Percentiles rank a stretch among this genome's conserved stretches.
Conservation (phyloP, 805 yeast species). For the Pichia nakasei region DNA sequence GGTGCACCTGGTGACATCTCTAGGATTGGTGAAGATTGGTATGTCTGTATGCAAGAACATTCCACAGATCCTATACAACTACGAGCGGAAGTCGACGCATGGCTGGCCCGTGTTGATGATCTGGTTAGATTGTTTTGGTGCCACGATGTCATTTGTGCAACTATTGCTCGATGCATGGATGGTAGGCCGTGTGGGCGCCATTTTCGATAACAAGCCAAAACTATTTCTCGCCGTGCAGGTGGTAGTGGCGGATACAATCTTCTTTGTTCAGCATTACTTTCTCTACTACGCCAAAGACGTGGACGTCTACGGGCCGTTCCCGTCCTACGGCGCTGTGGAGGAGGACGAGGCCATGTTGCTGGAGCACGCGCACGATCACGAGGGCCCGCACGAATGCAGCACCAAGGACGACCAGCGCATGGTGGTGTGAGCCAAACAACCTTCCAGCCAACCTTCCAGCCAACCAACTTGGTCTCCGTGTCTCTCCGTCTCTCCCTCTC, state of each 20-base stretch:
- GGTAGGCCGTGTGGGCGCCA: constrained; percentile 16
- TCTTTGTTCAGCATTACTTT: constrained; percentile 27
- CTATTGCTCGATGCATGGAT: constrained; percentile 23
- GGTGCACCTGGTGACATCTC: constrained; percentile 25
- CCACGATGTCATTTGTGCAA: constrained; percentile 23
- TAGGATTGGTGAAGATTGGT: constrained; percentile 26
- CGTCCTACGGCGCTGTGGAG: no score
- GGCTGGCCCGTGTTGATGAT: constrained; percentile 31
- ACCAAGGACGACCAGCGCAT: no score
- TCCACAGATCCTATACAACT: constrained; percentile 28
- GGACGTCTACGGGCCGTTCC: no score
- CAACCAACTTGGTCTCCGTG: no score
- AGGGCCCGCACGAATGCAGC: no score
- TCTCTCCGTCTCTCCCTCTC: no score
- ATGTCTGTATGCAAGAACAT: constrained; percentile 30
- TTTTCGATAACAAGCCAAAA: constrained; percentile 27
- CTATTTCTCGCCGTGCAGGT: constrained; percentile 25
- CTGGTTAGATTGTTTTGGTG: constrained; percentile 27
- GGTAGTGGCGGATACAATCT: constrained; percentile 21
- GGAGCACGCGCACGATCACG: no score
- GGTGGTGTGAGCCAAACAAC: no score
- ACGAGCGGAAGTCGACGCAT: constrained; percentile 28
- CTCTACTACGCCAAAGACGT: constrained; percentile 27
- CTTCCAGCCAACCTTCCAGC: no score
- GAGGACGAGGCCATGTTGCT: no score